Conservation (phyloP, 2,329 filamentous ascomycete genomes). For the Bipolaris bicolor region DNA sequence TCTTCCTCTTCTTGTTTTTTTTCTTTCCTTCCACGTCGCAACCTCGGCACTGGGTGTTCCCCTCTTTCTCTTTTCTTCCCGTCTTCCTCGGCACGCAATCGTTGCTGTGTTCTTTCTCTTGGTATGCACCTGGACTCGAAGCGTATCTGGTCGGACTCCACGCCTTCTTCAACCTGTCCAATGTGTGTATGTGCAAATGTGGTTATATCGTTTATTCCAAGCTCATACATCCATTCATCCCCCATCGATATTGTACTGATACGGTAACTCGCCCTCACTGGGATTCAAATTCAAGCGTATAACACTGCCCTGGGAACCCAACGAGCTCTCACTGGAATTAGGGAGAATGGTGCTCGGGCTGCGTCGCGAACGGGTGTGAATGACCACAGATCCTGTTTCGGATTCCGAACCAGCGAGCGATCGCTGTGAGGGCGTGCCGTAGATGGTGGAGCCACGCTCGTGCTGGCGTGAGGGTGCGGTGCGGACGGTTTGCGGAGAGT, state of each 20-base stretch:
- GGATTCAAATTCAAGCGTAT: conserved; percentile 37
- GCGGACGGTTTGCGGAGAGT: conserved; percentile 38
- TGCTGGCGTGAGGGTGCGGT: conserved; percentile 39
- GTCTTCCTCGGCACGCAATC: background rate
- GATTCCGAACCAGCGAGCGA: conserved; percentile 29
- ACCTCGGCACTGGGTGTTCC: background rate
- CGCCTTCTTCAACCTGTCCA: background rate
- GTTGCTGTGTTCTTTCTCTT: background rate
- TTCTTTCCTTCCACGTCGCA: background rate
- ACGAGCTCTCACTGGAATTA: conserved; percentile 39
- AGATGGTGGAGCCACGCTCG: conserved; percentile 28
- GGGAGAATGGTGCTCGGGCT: conserved; percentile 41
- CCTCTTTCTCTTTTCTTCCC: background rate
- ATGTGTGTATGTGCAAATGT: background rate
- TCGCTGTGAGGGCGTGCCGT: conserved; percentile 31
- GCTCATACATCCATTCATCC: conserved; percentile 8
- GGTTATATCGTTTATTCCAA: background rate
- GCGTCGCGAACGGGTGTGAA: conserved; percentile 22
- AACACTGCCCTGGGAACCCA: conserved; percentile 31
- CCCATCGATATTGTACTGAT: conserved; percentile 33
- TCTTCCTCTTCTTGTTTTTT: background rate
- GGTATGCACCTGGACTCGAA: background rate
- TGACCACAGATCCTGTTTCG: conserved; percentile 36
- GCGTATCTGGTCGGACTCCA: background rate
- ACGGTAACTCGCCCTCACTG: conserved; percentile 40